Base-by-base conservation (phyloP, 1,284 basidiomycete species). In the Trichosporon sp. region DNA sequence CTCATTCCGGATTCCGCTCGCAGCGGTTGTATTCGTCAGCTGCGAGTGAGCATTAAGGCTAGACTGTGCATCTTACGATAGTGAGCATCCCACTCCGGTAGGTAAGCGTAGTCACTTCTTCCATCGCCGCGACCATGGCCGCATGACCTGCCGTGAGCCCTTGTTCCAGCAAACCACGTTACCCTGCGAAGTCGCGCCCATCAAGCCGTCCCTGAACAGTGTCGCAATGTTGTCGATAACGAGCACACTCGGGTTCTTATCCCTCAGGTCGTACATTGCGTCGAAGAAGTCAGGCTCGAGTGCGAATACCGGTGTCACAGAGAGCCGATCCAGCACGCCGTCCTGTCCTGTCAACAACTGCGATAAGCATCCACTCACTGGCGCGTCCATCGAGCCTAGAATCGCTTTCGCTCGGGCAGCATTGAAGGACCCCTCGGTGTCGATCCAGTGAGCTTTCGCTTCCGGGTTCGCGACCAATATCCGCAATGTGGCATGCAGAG, bases 381-480 rank as follows among this genome's bases (percentile, higher is more conserved):
- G 35, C 2, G 34, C 34, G 9, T 64, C 29, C 47, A 47, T 65
- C 4, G 29, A 8, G 9, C 18, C 70, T 2, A 81, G 69, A 0
- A 82, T 72, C 5, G 69, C 67, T 23, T 71, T 69, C 3, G 81
- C 80, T 25, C 82, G 68, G 4, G 75, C 65, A 0, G 81, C 73
- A 23, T 73, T 72, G 70, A 83, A 82, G 1, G 76, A 74, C 3
- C 79, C 81, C 9, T 81, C 78, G 0, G 80, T 79, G 65, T 83
- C 82, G 27, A 83, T 69, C 82, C 82, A 83, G 29, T 68, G 72
- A 21, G 80, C 81, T 0, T 72, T 73, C 0, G 74, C 75, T 0
- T 62, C 53, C 1, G 67, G 29, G 42, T 81, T 74, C 0, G 53
- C 56, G 0, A 63, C 42, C 0, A 83, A 71, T 2, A 73, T 42